Evolutionary conservation across 1,139 yeast genomes (phyloP), one percentile per base, ranked within the genome.

Genomic region (Geotrichum europaeum): DNA sequence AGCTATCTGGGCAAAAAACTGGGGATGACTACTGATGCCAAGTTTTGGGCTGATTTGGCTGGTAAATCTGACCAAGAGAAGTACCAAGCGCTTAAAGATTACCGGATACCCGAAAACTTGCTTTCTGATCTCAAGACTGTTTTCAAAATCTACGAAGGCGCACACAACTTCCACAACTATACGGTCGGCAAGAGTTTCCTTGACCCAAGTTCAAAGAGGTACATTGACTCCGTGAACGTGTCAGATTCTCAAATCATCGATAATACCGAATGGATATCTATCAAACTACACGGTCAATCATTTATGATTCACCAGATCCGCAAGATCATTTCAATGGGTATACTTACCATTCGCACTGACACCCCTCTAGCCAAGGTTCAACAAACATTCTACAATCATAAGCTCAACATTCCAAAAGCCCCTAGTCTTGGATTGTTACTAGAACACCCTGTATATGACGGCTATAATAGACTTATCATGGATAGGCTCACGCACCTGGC

Each of bases 301-400:
- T 94, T 94, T 74, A 94, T 95, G 99, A 80, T 95, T 63, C 99
- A 94, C 74, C 99, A 94, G 78, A 94, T 94, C 70, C 84, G 99
- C 73, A 94, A 94, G 73, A 94, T 94, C 99, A 89, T 94, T 63
- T 94, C 97, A 30, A 87, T 94, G 96, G 96, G 96, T 1, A 83
- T 91, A 0, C 79, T 94, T 60, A 84, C 88, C 18, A 84, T 92
- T 32, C 82, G 99, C 70, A 85, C 95, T 25, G 94, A 96, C 20
- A 84, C 92, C 69, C 96, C 98, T 3, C 72, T 82, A 34, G 79
- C 80, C 25, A 82, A 96, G 66, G 89, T 94, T 65, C 72, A 77
- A n/a, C 88, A 89, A 68, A 88, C 96, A 6, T 94, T 90, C 70
- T 84, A 85, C 1, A 80, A 84, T 1, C 81, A 81, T 52, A 87